Evolutionary conservation across 805 yeast genomes (phyloP).

Genomic region (Cyberlindnera amylophila): DNA sequence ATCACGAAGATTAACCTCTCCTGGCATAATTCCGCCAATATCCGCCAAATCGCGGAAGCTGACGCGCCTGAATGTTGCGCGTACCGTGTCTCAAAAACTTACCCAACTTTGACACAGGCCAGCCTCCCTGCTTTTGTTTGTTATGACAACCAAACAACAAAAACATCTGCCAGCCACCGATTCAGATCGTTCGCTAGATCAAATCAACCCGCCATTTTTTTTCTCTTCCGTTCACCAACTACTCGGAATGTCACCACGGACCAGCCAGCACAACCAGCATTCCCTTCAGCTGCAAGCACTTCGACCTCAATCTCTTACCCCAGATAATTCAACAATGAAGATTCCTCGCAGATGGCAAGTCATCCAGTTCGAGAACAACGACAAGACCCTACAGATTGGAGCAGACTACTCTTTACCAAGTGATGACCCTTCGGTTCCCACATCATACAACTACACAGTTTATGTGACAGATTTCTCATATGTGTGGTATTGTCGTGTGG

Average conservation of each 20-base stretch:
- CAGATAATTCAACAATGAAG: slow-evolving; percentile 11
- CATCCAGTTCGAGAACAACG: slow-evolving; percentile 7
- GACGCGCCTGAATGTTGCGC: too few species aligned
- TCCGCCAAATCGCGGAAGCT: too few species aligned
- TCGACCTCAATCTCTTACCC: background rate
- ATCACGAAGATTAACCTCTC: too few species aligned
- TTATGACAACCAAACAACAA: background rate
- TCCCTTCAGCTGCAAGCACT: background rate
- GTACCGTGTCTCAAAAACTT: too few species aligned
- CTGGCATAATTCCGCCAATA: too few species aligned
- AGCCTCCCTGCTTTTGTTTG: slow-evolving; percentile 7
- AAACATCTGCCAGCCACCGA: slow-evolving; percentile 5
- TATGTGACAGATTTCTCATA: slow-evolving; percentile 22
- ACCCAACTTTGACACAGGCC: slow-evolving; percentile 10
- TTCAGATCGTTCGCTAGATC: background rate
- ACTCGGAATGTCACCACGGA: slow-evolving; percentile 1
- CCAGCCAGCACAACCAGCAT: slow-evolving; percentile 3
- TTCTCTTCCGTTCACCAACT: background rate
- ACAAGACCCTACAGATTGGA: slow-evolving; percentile 20
- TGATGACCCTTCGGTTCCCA: background rate
- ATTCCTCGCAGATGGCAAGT: slow-evolving; percentile 24
- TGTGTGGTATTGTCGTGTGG: slow-evolving; percentile 25
- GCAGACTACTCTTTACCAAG: slow-evolving; percentile 14
- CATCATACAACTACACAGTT: slow-evolving; percentile 4
- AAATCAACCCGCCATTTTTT: background rate